Evolutionary conservation across 2,329 filamentous ascomycete genomes (phyloP).

Genomic region (Aspergillus felis): DNA sequence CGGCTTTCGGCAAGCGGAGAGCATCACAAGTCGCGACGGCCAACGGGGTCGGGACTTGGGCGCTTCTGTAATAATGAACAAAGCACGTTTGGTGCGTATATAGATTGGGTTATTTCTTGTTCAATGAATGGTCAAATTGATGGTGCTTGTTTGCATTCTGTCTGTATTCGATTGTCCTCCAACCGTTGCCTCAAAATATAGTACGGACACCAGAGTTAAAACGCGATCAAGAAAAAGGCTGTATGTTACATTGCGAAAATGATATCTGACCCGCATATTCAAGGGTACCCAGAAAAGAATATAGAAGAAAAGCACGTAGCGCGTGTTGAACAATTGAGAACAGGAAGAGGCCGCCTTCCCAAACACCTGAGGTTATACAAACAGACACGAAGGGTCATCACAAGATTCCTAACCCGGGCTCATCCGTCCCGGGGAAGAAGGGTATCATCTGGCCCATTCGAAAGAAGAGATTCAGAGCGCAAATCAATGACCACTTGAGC

Average conservation of each 20-base stretch:
- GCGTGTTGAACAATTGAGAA: constrained; percentile 1
- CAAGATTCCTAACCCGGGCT: constrained; percentile 14
- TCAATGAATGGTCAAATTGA: background rate
- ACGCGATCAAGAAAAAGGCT: constrained; percentile 7
- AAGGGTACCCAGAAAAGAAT: constrained; percentile 5
- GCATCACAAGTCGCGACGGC: constrained; percentile 2
- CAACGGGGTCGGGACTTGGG: background rate
- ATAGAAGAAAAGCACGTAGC: background rate
- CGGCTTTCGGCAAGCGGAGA: constrained; percentile 8
- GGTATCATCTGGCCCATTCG: constrained; percentile 22
- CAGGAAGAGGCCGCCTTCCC: constrained; percentile 1
- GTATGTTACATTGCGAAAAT: constrained; percentile 17
- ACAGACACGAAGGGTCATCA: constrained; percentile 14
- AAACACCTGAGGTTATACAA: constrained; percentile 18
- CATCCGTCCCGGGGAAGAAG: constrained; percentile 16
- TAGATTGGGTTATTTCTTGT: background rate
- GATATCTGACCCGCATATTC: background rate
- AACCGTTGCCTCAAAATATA: background rate
- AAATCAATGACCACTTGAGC: background rate
- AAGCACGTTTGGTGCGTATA: background rate
- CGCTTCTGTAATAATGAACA: background rate
- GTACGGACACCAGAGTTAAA: background rate
- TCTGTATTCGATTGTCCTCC: background rate
- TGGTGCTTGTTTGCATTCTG: background rate
- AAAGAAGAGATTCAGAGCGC: background rate